Conservation (phyloP, 306 rosid genomes). For the Quillaja saponaria region DNA sequence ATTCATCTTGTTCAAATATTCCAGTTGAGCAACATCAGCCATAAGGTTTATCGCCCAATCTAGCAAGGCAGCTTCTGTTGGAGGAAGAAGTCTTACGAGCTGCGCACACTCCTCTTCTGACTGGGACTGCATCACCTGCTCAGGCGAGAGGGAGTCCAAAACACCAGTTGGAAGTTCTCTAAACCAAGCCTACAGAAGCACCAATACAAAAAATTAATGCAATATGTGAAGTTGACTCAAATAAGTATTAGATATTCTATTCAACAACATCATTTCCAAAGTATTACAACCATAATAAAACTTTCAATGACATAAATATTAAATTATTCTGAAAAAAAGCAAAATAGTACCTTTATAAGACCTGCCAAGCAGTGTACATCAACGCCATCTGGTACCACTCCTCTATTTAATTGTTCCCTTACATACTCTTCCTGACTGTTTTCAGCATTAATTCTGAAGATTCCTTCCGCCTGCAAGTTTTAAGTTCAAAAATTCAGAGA, state of each 20-base stretch:
- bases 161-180: conserved; percentile 90
- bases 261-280: not conserved
- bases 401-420: conserved; percentile 83
- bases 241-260: not conserved
- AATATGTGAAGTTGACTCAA: not conserved
- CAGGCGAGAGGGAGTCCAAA: conserved; percentile 88
- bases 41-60: conserved; percentile 95
- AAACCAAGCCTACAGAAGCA: conserved; percentile 83
- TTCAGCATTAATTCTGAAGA: conserved; percentile 89
- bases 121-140: conserved; percentile 94
- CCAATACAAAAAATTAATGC: conserved; percentile 27
- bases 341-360: conserved; percentile 72
- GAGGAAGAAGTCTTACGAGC: conserved; percentile 81
- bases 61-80: conserved; percentile 80
- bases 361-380: conserved; percentile 96
- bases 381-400: conserved; percentile 71
- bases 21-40: conserved; percentile 94
- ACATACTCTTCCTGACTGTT: conserved; percentile 93
- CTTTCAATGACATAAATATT: not conserved
- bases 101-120: conserved; percentile 87
- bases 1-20: conserved; percentile 92
- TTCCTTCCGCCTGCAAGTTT: conserved; percentile 90
- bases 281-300: not conserved
- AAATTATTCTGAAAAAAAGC: not conserved
- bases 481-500: conserved; percentile 26